A percentile compares a stretch with the other conserved stretches of the same genome.
phyloP scores from a whole-genome alignment of 148 eudicot species.

The Oxyria digyna region DNA sequence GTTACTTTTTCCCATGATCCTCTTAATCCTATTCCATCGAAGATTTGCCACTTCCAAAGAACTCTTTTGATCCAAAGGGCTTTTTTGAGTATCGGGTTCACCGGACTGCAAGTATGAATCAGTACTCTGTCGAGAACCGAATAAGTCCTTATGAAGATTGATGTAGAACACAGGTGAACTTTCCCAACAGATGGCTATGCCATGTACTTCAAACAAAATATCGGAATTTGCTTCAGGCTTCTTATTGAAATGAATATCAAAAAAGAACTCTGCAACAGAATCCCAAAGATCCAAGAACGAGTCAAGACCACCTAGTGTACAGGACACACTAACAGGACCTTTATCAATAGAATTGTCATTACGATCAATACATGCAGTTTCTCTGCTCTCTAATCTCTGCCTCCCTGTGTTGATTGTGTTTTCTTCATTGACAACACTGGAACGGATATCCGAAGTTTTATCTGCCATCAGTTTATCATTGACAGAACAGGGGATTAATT shows the following conservation, averaged over 20 bases:
- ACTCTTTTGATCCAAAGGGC: constrained; percentile 20
- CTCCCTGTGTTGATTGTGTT: constrained; percentile 12
- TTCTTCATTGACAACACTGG: constrained; percentile 13
- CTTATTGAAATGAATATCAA: constrained; percentile 82
- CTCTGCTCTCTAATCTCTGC: constrained; percentile 14
- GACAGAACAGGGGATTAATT: constrained; percentile 11
- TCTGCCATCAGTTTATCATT: constrained; percentile 12
- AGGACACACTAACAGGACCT: constrained; percentile 60
- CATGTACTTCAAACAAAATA: constrained; percentile 64
- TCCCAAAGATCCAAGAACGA: constrained; percentile 81
- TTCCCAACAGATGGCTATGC: constrained; percentile 88
- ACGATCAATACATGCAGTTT: constrained; percentile 12
- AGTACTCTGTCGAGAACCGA: constrained; percentile 24
- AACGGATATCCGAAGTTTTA: constrained; percentile 2
- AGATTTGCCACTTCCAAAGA: constrained; percentile 35
- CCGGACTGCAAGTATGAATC: constrained; percentile 10
- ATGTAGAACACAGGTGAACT: constrained; percentile 77
- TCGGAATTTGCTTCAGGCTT: constrained; percentile 39
- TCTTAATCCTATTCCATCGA: constrained; percentile 61
- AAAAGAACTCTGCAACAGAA: constrained; percentile 46
- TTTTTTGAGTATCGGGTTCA: constrained; percentile 18
- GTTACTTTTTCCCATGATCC: constrained; percentile 40
- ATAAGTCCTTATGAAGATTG: constrained; percentile 66
- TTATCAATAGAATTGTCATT: constrained; percentile 25
- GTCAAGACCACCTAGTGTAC: constrained; percentile 52